Conservation (phyloP, 805 yeast species). For the Debaryomyces hansenii region DNA sequence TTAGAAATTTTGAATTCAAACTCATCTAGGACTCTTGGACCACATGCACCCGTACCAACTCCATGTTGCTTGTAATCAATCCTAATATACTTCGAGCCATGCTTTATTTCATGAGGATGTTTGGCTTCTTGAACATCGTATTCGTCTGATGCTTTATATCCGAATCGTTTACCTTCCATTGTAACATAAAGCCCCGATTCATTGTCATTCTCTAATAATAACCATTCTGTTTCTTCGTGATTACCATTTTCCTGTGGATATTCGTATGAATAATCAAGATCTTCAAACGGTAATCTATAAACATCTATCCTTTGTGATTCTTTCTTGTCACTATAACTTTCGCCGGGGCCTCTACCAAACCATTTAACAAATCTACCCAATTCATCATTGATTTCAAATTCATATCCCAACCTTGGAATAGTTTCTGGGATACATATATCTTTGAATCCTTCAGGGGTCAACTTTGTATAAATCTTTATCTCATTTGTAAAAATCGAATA, state of each 20-base stretch:
- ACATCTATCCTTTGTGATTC: slow-evolving; percentile 24
- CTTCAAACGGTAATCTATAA: slow-evolving; percentile 10
- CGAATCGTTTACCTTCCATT: slow-evolving; percentile 6
- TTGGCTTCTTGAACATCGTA: slow-evolving; percentile 13
- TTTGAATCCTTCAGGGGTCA: slow-evolving; percentile 5
- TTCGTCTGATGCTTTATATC: slow-evolving; percentile 15
- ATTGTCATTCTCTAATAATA: slow-evolving; percentile 7
- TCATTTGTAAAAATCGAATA: slow-evolving; percentile 6
- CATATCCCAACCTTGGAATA: slow-evolving; percentile 35
- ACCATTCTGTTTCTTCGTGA: slow-evolving; percentile 30
- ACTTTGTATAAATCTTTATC: slow-evolving; percentile 5
- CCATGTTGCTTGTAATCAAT: slow-evolving; percentile 19
- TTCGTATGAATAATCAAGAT: slow-evolving; percentile 25
- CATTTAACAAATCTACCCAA: slow-evolving; percentile 21
- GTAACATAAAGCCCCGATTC: slow-evolving; percentile 7
- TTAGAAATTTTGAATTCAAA: slow-evolving; percentile 7
- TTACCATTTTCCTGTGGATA: slow-evolving; percentile 39
- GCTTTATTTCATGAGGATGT: slow-evolving; percentile 15
- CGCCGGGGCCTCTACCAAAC: slow-evolving; percentile 38
- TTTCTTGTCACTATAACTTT: slow-evolving; percentile 31
- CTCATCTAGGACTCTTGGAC: slow-evolving; percentile 12
- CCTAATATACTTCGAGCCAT: slow-evolving; percentile 12
- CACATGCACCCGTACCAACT: slow-evolving; percentile 19
- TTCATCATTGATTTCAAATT: slow-evolving; percentile 15
- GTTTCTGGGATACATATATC: slow-evolving; percentile 15